phyloP scores from a whole-genome alignment of 352 stramenopile species.

The Pythium rhizo-oryzae region DNA sequence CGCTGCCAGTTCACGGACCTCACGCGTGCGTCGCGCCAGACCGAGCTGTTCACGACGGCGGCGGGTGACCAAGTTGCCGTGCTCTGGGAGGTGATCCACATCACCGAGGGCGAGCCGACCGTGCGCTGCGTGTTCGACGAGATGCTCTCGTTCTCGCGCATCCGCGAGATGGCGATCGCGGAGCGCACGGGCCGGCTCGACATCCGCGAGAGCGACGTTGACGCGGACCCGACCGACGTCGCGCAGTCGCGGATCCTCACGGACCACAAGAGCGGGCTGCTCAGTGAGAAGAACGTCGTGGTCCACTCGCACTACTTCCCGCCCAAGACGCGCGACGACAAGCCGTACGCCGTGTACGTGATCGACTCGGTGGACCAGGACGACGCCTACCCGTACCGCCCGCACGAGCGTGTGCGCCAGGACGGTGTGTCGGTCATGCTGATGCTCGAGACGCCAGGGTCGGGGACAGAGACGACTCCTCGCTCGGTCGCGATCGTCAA shows the following conservation, averaged over 20 bases:
- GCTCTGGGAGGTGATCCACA: conserved; percentile 4
- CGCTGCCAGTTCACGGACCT: conserved; percentile 10
- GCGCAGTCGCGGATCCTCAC: conserved; percentile 5
- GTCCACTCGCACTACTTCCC: conserved; percentile 11
- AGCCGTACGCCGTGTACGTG: conserved; percentile 6
- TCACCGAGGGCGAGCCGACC: background rate
- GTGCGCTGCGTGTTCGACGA: conserved; percentile 9
- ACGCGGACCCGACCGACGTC: conserved; percentile 1
- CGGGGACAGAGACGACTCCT: background rate
- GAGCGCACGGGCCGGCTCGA: background rate
- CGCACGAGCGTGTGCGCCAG: conserved; percentile 41
- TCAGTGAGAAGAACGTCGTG: conserved; percentile 14
- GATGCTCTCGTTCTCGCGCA: conserved; percentile 7
- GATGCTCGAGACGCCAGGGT: background rate
- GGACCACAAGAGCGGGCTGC: background rate
- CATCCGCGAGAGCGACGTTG: conserved; percentile 11
- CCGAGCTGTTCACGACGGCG: background rate
- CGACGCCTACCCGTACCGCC: conserved; percentile 44
- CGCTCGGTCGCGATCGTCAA: background rate
- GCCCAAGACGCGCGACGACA: conserved; percentile 8
- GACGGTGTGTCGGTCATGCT: background rate
- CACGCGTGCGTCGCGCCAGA: background rate
- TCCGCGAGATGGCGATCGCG: conserved; percentile 11
- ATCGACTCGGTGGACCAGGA: conserved; percentile 46
- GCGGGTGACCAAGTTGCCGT: background rate